Evolutionary conservation across 1,139 yeast species (phyloP), one percentile per base, ranked within the genome.

Genomic region (Suhomyces terraborum): DNA sequence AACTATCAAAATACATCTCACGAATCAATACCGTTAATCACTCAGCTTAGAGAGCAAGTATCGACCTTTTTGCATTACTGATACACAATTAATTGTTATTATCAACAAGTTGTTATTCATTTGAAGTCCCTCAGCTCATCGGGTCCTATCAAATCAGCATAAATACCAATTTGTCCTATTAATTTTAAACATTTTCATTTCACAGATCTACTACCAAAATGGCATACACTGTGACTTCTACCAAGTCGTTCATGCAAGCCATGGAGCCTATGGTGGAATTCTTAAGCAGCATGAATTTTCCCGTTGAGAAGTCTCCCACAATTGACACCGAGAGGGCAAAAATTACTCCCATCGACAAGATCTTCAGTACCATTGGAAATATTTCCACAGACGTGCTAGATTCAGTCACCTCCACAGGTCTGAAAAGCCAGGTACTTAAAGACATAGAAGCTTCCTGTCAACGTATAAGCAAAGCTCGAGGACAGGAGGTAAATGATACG

Each of bases 231-330:
- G 84, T 74, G 8, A 67, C 77, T n/a, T 83, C 89, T 1, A 82
- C 89, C 4, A 77, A 80, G 59, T 84, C 93, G 25, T 85, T 79
- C 62, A 80, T 84, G 86, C 79, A 77, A 56, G 91, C 93, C 26
- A 84, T 85, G 88, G 77, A 73, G 56, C 76, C 80, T 1, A 75
- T 85, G 81, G 64, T 77, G 25, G 79, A 74, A 9, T 61, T 73
- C 1, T 56, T 81, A 37, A 57, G 59, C 7, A 48, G 54, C 1
- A 42, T 67, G 1, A 49, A 52, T 20, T 27, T 35, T 8, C 30
- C 33, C 6, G 54, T 49, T 3, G 53, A 53, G 6, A 63, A 64
- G 30, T 35, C 55, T 12, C 72, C 75, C 3, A 54, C 47, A 8
- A 61, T 69, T 26, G 74, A 70, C 45, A 59, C 52, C 31, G 77